Percentiles rank a stretch among this genome's conserved stretches.
Conservation (phyloP, 306 rosid genomes). For the Inga laurina region DNA sequence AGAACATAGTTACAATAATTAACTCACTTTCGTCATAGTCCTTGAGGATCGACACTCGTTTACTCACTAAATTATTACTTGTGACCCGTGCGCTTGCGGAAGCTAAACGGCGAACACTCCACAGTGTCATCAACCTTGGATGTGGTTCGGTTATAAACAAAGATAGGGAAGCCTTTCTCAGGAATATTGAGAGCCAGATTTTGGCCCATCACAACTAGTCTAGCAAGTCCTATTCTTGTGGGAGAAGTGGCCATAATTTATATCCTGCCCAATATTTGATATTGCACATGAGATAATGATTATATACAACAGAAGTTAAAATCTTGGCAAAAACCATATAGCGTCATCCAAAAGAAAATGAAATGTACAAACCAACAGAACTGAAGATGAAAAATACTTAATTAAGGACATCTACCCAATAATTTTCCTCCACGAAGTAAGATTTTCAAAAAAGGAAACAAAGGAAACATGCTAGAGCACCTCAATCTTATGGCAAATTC, state of each 20-base stretch:
- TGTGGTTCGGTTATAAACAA: conserved; percentile 84
- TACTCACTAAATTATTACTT: no score
- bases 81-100: no score
- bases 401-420: not conserved
- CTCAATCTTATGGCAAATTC: not conserved
- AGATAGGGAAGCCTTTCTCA: conserved; percentile 93
- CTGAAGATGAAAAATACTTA: conserved; percentile 2
- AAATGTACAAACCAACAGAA: not conserved
- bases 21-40: no score
- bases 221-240: conserved; percentile 85
- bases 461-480: conserved; percentile 16
- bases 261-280: conserved; percentile 44
- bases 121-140: conserved; percentile 92
- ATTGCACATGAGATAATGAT: conserved; percentile 15
- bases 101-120: no score
- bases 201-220: conserved; percentile 95
- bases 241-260: conserved; percentile 55
- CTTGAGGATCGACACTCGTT: no score
- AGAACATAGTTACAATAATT: no score
- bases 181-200: conserved; percentile 91
- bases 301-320: not conserved
- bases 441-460: not conserved
- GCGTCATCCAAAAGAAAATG: not conserved
- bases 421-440: not conserved
- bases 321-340: not conserved